A percentile compares a stretch with the other conserved stretches of the same genome.
These are phyloP conservation scores for Colletotrichum sp. DNA, from an alignment of 2,329 filamentous ascomycete genomes.

Conservation along the genomic window DNA sequence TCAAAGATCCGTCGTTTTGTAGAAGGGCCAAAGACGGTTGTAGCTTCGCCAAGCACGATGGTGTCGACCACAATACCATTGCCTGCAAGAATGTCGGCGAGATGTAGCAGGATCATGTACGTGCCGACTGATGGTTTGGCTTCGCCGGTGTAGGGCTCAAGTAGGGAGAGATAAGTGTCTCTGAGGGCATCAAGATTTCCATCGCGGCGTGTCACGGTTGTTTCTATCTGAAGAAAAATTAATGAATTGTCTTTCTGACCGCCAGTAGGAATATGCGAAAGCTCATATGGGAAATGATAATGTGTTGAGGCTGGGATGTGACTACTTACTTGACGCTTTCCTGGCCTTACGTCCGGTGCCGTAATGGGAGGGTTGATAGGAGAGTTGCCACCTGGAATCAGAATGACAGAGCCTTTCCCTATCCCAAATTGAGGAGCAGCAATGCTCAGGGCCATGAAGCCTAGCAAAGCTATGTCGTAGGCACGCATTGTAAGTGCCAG, in stretches of 20 bases:
- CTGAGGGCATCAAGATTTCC: neutral
- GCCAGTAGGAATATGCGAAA: accelerated
- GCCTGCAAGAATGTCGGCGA: conserved; percentile 20
- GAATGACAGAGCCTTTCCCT: neutral
- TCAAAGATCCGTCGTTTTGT: conserved; percentile 23
- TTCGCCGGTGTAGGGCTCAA: neutral
- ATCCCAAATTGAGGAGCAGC: conserved; percentile 7
- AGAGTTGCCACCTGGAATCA: neutral
- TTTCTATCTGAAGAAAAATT: neutral
- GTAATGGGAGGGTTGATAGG: neutral
- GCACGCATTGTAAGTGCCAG: too few relatives aligned
- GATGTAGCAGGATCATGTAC: conserved; percentile 12
- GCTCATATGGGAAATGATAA: accelerated
- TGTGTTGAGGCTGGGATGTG: too few relatives aligned
- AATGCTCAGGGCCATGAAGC: neutral
- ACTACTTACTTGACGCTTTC: neutral
- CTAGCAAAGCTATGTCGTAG: neutral
- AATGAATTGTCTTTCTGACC: too few relatives aligned
- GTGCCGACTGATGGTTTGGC: conserved; percentile 1
- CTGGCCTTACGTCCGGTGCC: neutral
- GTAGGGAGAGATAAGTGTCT: neutral
- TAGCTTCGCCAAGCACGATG: conserved; percentile 1
- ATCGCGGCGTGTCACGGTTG: neutral
- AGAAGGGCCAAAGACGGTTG: neutral
- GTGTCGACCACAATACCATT: conserved; percentile 16